Evolutionary conservation across 2,329 filamentous ascomycete species (phyloP), one percentile per base, ranked within the genome.

Genomic region (Coniochaeta pulveracea): DNA sequence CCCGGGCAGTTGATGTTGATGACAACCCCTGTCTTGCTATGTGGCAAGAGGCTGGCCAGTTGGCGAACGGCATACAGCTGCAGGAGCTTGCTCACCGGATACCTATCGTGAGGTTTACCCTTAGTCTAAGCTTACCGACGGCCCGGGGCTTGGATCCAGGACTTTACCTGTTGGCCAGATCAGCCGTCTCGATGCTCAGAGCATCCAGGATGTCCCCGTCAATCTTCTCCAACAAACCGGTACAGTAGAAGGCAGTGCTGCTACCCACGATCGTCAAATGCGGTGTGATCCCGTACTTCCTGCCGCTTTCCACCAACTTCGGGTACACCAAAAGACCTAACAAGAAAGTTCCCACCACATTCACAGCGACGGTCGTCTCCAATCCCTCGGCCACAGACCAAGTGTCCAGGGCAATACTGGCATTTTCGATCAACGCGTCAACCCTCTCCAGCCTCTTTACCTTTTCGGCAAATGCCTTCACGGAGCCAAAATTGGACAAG

Each of bases 381-480:
- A 33, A 18, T 14, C 29, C 30, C 7, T 25, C 30, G 10, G 5
- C 15, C 19, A 21, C 19, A 4, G 21, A 18, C 19, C 22, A 33
- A 4, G 4, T 2, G 11, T 24, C 30, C 11, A 25, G 19, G 7
- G 30, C 19, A 12, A 33, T 25, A 12, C 30, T 25, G 12, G 30
- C 30, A 12, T 33, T 33, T 15, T 16, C 19, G 30, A 33, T 25
- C n/a, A 33, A 4, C 5, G 21, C 30, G 21, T 33, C 30, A 8
- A 33, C 10, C 19, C 30, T 23, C 7, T 33, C 30, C 12, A 33
- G 21, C 7, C 4, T 22, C 3, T 10, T 12, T 9, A 56, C 45
- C 3, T 56, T 53, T 1, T 34, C 43, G 3, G 53, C 58, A 36
- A 72, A 70, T 1, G 43, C 46, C 35, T 52, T 43, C 21, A 69